A percentile compares a stretch with the other conserved stretches of the same genome.
These are phyloP conservation scores for Hypocrella siamensis DNA, from an alignment of 2,329 filamentous ascomycete species.

Conservation along the genomic window DNA sequence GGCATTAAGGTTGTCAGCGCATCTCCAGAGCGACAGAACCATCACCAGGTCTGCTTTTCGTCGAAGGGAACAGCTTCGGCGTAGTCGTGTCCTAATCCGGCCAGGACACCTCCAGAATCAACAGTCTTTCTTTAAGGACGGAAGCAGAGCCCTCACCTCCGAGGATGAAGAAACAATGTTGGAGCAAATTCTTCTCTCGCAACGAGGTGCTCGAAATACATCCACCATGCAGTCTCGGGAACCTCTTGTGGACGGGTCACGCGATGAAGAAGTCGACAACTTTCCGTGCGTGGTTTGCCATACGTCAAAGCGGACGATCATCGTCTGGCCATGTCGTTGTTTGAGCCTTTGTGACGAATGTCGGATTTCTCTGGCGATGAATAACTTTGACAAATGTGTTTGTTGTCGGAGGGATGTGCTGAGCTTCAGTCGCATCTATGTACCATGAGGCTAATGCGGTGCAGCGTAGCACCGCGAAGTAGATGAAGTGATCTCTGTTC, in stretches of 20 bases:
- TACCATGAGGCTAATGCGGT: constrained; percentile 33
- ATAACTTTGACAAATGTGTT: constrained; percentile 93
- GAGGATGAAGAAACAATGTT: constrained; percentile 46
- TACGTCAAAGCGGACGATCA: constrained; percentile 66
- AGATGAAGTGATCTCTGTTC: no score
- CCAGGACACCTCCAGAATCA: constrained; percentile 9
- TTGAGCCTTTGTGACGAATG: constrained; percentile 92
- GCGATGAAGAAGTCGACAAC: constrained; percentile 52
- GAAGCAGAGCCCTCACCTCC: constrained; percentile 26
- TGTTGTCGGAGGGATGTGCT: constrained; percentile 80
- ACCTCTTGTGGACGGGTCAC: constrained; percentile 9
- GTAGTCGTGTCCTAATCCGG: constrained; percentile 42
- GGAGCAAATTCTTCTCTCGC: constrained; percentile 42
- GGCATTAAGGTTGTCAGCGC: constrained; percentile 65
- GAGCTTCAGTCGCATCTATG: constrained; percentile 82
- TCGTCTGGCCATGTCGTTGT: constrained; percentile 94
- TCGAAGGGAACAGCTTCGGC: constrained; percentile 50
- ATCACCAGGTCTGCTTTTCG: constrained; percentile 72
- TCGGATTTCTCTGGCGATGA: constrained; percentile 81
- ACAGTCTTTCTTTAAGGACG: constrained; percentile 2
- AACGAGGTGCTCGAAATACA: constrained; percentile 19
- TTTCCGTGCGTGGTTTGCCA: constrained; percentile 93
- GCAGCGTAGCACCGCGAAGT: background rate
- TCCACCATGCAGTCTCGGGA: background rate
- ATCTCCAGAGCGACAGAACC: constrained; percentile 54